These are phyloP conservation scores for Yamadazyma atlantica DNA, from an alignment of 1,139 yeast species.

Conservation along the genomic window DNA sequence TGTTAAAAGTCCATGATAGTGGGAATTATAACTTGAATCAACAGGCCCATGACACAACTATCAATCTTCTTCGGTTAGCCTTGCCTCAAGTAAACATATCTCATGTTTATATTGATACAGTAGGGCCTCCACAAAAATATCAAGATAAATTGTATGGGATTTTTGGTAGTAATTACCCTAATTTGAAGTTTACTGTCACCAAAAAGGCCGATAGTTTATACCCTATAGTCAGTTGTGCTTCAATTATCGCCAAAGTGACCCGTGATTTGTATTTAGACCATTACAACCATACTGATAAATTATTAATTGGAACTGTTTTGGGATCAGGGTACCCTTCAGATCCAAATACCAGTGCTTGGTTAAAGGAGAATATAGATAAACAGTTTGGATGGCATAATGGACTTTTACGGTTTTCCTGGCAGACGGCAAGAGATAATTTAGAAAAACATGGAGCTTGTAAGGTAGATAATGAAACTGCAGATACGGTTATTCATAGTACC, in stretches of 20 bases:
- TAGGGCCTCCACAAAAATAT: constrained; percentile 89
- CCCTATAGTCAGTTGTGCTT: constrained; percentile 93
- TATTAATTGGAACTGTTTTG: constrained; percentile 36
- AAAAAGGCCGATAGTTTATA: constrained; percentile 94
- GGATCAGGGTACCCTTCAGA: constrained; percentile 98
- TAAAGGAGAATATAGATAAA: constrained; percentile 58
- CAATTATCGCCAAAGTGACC: constrained; percentile 96
- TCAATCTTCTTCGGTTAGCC: constrained; percentile 64
- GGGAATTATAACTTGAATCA: constrained; percentile 80
- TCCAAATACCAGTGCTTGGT: constrained; percentile 78
- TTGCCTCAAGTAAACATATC: constrained; percentile 56
- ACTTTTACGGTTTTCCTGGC: constrained; percentile 89
- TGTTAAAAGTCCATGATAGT: constrained; percentile 62
- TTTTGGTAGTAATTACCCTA: constrained; percentile 51
- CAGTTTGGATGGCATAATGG: constrained; percentile 85
- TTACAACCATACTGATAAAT: constrained; percentile 22
- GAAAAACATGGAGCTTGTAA: constrained; percentile 46
- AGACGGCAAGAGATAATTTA: constrained; percentile 80
- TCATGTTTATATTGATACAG: constrained; percentile 89
- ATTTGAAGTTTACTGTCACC: constrained; percentile 74
- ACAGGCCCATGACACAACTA: constrained; percentile 96
- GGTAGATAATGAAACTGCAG: constrained; percentile 40
- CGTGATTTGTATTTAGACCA: constrained; percentile 69
- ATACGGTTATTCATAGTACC: too few relatives aligned
- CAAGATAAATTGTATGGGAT: constrained; percentile 67